Evolutionary conservation across 1,284 basidiomycete species (phyloP).

Genomic region (Fistulinella cinereoalba): DNA sequence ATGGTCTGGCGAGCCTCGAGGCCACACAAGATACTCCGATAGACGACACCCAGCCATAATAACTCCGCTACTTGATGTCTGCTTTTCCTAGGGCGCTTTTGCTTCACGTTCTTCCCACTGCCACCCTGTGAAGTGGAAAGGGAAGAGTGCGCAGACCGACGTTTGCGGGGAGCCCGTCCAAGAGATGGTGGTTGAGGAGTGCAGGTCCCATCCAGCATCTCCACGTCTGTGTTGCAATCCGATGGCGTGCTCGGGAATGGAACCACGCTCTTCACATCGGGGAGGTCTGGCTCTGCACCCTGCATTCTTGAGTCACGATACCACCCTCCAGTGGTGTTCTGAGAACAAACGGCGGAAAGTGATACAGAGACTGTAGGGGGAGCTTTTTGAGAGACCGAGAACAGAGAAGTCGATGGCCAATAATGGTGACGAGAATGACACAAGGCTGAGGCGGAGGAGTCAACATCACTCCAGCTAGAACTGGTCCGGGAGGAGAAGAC

Average conservation of each 20-base stretch:
- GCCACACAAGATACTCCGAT: conserved; percentile 36
- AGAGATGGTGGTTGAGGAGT: not conserved
- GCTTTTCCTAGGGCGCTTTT: conserved; percentile 36
- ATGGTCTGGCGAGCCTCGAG: conserved; percentile 19
- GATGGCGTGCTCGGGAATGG: conserved; percentile 27
- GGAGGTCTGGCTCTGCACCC: conserved; percentile 24
- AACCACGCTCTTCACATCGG: conserved; percentile 31
- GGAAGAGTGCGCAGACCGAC: conserved; percentile 31
- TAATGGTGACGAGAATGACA: conserved; percentile 9
- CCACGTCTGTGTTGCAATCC: conserved; percentile 23
- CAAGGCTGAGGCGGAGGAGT: not conserved
- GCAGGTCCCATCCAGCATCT: conserved; percentile 31
- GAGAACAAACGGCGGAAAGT: conserved; percentile 31
- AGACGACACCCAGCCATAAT: conserved; percentile 40
- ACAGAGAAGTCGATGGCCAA: conserved; percentile 14
- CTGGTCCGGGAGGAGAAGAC: conserved; percentile 18
- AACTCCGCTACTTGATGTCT: conserved; percentile 38
- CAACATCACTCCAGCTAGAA: conserved; percentile 10
- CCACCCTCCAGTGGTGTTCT: conserved; percentile 4
- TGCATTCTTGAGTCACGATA: conserved; percentile 4
- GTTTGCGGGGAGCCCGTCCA: conserved; percentile 24
- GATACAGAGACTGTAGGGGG: conserved; percentile 33
- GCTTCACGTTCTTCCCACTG: conserved; percentile 13
- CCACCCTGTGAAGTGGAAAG: conserved; percentile 14
- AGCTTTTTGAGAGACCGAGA: conserved; percentile 25